Conservation (phyloP, 176 grass and related monocot species). For the Poa pratensis region DNA sequence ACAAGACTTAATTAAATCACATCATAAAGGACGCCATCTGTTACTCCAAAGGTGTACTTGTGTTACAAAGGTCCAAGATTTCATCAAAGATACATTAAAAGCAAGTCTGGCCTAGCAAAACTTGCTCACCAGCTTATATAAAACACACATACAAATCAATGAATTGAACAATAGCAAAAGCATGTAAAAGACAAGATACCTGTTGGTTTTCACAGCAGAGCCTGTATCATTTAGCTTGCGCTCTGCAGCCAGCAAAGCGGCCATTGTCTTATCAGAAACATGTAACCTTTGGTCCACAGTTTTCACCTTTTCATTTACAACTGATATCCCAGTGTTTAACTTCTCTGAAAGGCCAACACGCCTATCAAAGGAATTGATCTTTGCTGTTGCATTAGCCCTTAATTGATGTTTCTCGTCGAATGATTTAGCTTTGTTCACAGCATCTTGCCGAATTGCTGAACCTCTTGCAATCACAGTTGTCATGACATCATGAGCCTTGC, state of each 20-base stretch:
- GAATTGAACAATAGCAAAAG: slow-evolving; percentile 19
- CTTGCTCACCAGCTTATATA: not conserved
- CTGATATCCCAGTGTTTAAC: slow-evolving; percentile 78
- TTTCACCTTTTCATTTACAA: slow-evolving; percentile 95
- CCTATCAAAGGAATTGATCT: slow-evolving; percentile 84
- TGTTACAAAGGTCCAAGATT: not conserved
- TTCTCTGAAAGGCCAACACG: slow-evolving; percentile 87
- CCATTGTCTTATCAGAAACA: slow-evolving; percentile 94
- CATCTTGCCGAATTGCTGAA: slow-evolving; percentile 90
- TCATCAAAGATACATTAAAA: not conserved
- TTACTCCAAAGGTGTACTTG: not conserved
- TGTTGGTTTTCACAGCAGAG: slow-evolving; percentile 90
- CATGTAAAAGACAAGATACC: slow-evolving; percentile 52
- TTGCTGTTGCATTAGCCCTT: slow-evolving; percentile 76
- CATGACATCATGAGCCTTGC: slow-evolving; percentile 89
- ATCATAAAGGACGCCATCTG: not conserved
- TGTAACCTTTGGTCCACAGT: slow-evolving; percentile 87
- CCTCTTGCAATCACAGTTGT: slow-evolving; percentile 77
- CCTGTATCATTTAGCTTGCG: slow-evolving; percentile 92
- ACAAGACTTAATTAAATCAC: not conserved
- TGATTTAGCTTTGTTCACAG: slow-evolving; percentile 95
- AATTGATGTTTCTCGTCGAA: slow-evolving; percentile 92
- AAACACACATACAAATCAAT: slow-evolving; percentile 20
- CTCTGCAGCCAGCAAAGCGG: slow-evolving; percentile 81
- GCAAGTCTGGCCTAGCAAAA: not conserved